Conservation (phyloP, 441 rosid genomes). For the Omphalea diandra region DNA sequence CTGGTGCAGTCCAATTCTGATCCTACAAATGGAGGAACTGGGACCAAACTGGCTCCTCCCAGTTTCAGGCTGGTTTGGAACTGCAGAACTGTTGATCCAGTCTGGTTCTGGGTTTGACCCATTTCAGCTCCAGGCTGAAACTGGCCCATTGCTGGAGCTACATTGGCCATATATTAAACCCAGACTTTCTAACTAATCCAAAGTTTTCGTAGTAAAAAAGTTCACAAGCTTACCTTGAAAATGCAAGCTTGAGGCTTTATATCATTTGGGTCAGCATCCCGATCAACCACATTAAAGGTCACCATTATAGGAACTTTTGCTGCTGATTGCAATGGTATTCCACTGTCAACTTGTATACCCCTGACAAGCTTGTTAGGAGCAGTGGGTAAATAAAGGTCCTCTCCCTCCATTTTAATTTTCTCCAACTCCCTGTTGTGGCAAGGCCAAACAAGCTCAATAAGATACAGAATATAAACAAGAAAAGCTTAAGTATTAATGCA, state of each 20-base stretch:
- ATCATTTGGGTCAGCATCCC: constrained; percentile 59
- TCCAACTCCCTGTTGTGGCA: constrained; percentile 72
- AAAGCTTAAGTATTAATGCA: constrained; percentile 13
- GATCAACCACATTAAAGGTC: constrained; percentile 86
- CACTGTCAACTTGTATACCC: constrained; percentile 90
- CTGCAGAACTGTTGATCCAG: too few relatives aligned
- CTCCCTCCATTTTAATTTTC: constrained; percentile 84
- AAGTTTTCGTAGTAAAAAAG: not conserved
- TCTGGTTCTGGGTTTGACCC: too few relatives aligned
- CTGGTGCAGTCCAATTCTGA: too few relatives aligned
- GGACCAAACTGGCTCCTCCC: too few relatives aligned
- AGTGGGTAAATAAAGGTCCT: constrained; percentile 93
- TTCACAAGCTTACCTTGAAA: constrained; percentile 68
- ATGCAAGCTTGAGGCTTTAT: constrained; percentile 94
- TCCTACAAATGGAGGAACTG: too few relatives aligned
- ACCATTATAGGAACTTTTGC: constrained; percentile 99
- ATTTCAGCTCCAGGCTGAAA: too few relatives aligned
- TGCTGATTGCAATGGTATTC: constrained; percentile 97
- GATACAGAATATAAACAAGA: constrained; percentile 14
- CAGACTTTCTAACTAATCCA: not conserved
- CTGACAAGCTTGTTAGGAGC: constrained; percentile 87
- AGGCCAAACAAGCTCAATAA: constrained; percentile 22
- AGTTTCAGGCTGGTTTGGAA: too few relatives aligned
- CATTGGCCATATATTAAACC: constrained; percentile 1
- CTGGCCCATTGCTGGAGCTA: too few relatives aligned